These are phyloP conservation scores for Fusarium camptoceras DNA, from an alignment of 2,329 filamentous ascomycete genomes.

Conservation along the genomic window DNA sequence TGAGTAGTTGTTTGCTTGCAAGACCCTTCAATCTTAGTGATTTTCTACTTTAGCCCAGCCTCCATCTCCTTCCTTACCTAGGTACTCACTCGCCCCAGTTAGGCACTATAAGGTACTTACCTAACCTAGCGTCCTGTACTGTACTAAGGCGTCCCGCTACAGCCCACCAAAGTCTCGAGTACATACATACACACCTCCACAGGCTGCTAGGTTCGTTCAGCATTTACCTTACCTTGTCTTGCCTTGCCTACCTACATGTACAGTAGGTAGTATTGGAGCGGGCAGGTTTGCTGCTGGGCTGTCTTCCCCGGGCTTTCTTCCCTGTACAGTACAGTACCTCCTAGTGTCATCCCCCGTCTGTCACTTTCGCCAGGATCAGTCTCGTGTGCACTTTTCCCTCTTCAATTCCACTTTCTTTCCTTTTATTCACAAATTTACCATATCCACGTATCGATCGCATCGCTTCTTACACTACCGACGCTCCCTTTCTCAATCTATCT, in stretches of 20 bases:
- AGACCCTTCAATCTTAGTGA: not conserved
- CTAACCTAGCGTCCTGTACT: not conserved
- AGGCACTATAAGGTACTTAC: not conserved
- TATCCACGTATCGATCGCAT: constrained; percentile 18
- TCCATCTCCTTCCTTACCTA: not conserved
- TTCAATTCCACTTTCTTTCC: constrained; percentile 29
- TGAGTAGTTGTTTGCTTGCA: not conserved
- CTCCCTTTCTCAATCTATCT: constrained; percentile 4
- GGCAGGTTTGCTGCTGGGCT: constrained; percentile 3
- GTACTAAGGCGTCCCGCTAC: not conserved
- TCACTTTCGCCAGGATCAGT: constrained; percentile 25
- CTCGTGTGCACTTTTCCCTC: constrained; percentile 39
- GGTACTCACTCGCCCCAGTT: not conserved
- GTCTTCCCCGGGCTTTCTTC: constrained; percentile 24
- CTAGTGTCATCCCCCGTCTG: constrained; percentile 10
- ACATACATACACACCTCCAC: not conserved
- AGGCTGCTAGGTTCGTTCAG: not conserved
- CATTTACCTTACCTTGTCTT: not conserved
- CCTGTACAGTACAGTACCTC: constrained; percentile 11
- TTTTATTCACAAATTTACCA: constrained; percentile 21
- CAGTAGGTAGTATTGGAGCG: not conserved
- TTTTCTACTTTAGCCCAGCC: constrained; percentile 1
- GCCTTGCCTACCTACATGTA: not conserved
- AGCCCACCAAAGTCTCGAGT: not conserved
- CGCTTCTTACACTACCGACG: not conserved